A percentile compares a stretch with the other conserved stretches of the same genome.
Evolutionary conservation across 2,329 filamentous ascomycete genomes (phyloP).

Genomic region (Penicillium glabrum): DNA sequence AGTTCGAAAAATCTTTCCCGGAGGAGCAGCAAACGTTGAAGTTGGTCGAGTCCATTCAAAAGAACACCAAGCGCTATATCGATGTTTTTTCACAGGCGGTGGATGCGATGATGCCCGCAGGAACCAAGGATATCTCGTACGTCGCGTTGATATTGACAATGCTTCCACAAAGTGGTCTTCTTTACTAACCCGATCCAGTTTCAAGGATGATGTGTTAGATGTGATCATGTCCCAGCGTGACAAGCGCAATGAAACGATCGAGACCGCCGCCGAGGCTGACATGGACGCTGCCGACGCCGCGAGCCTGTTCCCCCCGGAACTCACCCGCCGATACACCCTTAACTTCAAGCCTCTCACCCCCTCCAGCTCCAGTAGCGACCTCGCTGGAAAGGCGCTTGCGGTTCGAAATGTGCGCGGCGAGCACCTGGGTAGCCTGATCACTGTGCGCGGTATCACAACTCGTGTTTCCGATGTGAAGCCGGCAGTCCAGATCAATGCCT

Average conservation of each 20-base stretch:
- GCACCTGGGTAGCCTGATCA: conserved; percentile 90
- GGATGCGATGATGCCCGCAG: conserved; percentile 79
- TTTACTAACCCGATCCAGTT: conserved; percentile 52
- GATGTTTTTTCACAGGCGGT: conserved; percentile 87
- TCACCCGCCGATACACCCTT: conserved; percentile 90
- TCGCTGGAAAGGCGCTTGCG: conserved; percentile 67
- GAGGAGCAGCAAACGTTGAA: conserved; percentile 67
- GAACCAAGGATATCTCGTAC: conserved; percentile 74
- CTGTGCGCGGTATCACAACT: conserved; percentile 89
- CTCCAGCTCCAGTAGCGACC: conserved; percentile 63
- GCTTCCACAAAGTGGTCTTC: not conserved
- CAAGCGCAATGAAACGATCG: conserved; percentile 77
- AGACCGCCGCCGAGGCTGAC: conserved; percentile 64
- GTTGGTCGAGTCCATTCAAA: conserved; percentile 75
- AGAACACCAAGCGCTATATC: conserved; percentile 92
- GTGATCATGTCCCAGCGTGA: conserved; percentile 92
- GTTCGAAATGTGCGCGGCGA: conserved; percentile 91
- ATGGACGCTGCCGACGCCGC: conserved; percentile 65
- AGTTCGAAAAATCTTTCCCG: conserved; percentile 74
- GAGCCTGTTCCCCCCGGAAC: conserved; percentile 83
- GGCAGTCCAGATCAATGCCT: conserved; percentile 94
- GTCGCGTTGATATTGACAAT: conserved; percentile 25
- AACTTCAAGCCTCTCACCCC: conserved; percentile 92
- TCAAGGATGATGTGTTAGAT: conserved; percentile 96
- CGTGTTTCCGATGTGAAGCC: conserved; percentile 98